Evolutionary conservation across 129 eudicot species (phyloP), one percentile per base, ranked within the genome.

Genomic region (Flaveria linearis): DNA sequence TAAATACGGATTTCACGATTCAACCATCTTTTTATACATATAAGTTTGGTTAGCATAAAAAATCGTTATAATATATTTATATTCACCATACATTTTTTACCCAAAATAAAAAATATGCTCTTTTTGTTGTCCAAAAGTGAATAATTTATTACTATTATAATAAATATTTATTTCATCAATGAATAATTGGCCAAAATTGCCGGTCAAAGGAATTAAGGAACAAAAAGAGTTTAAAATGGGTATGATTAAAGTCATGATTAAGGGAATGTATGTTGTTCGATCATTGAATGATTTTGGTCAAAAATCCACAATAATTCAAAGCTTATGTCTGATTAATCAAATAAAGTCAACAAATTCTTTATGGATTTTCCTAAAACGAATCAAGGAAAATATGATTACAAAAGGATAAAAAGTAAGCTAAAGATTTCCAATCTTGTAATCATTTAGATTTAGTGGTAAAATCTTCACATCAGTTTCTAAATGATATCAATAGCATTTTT

Each of bases 281-380:
- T 61, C n/a, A 12, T 25, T 5, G 41, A 26, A 61, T 61, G 13
- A 14, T 61, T 26, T 23, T 26, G 67, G 64, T 57, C 64, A 57
- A 57, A 56, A 57, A 57, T 61, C 41, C 67, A 12, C 67, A 61
- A 61, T 61, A 61, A 61, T 61, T n/a, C 67, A 61, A 61, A 61
- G 39, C 42, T 61, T 61, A 61, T 61, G 67, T 61, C 41, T 61
- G n/a, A 23, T 61, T 61, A 61, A 11, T 61, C 67, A 61, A 61
- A 61, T 25, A 61, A 61, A 61, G 67, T 60, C 66, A 61, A 25
- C 41, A 61, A 61, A 25, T 61, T 13, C n/a, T 61, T 61, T 12
- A 61, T 28, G 42, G 18, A 61, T 61, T 61, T 61, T 61, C 67
- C 41, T 9, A 61, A 25, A 26, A 0, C 26, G 18, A 61, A 61